phyloP scores from a whole-genome alignment of 2,329 filamentous ascomycete species.

The Tolypocladium tundrense region DNA sequence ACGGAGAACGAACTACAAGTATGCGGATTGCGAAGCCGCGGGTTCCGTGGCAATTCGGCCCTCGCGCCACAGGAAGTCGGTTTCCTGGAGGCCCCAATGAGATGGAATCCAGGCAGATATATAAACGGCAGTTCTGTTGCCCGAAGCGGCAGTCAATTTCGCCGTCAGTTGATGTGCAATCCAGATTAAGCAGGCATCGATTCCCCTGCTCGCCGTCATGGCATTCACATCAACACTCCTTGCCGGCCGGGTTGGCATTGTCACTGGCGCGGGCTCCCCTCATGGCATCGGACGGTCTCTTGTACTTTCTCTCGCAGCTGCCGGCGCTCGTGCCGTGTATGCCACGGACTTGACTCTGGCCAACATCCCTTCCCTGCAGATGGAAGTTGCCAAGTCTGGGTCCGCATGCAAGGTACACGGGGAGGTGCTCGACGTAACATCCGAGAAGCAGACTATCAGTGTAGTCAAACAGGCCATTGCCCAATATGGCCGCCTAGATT shows the following conservation, averaged over 20 bases:
- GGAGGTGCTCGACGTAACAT: neutral
- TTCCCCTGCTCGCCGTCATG: neutral
- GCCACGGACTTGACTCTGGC: constrained; percentile 8
- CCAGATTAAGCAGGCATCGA: neutral
- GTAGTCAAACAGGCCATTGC: neutral
- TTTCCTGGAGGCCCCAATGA: too few relatives aligned
- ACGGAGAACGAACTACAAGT: too few relatives aligned
- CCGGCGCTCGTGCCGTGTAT: constrained; percentile 6
- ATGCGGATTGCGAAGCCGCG: neutral
- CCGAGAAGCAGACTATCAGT: neutral
- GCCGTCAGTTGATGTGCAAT: too few relatives aligned
- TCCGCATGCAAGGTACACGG: neutral
- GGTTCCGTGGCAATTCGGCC: neutral
- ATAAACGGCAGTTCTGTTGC: too few relatives aligned
- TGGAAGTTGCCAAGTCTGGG: neutral
- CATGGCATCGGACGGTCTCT: constrained; percentile 15
- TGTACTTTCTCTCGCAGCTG: constrained; percentile 8
- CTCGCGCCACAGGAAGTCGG: too few relatives aligned
- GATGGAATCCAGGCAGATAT: too few relatives aligned
- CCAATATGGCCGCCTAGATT: constrained; percentile 8
- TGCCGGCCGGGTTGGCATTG: constrained; percentile 11
- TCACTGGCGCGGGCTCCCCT: constrained; percentile 16
- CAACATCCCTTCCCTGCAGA: neutral
- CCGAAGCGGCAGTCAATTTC: too few relatives aligned
- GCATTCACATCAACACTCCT: constrained; percentile 4